Percentiles rank a stretch among this genome's conserved stretches.
Conservation (phyloP, 305 asterid species). For the Salvia sclarea region DNA sequence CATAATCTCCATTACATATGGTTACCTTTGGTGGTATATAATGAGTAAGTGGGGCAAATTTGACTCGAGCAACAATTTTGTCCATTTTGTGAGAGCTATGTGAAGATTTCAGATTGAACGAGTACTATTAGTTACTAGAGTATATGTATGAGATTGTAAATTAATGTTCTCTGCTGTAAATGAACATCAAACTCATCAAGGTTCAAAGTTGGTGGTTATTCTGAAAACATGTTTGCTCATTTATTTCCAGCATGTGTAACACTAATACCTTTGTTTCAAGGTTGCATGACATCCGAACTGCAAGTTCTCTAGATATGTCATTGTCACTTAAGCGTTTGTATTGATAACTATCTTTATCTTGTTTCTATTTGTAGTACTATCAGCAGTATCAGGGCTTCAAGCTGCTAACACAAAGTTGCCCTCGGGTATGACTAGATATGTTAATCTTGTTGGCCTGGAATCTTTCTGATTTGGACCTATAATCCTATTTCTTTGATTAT, state of each 20-base stretch:
- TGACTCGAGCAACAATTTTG: not conserved
- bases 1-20: constrained; percentile 16
- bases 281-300: not conserved
- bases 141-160: not conserved
- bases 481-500: constrained; percentile 13
- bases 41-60: not conserved
- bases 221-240: constrained; percentile 21
- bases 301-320: constrained; percentile 5
- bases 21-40: not conserved
- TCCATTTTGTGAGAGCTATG: constrained; percentile 15
- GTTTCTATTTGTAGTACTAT: constrained; percentile 56
- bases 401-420: constrained; percentile 47
- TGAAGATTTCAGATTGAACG: not conserved
- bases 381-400: constrained; percentile 73
- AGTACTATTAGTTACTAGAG: constrained; percentile 1
- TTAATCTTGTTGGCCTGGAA: constrained; percentile 17
- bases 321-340: constrained; percentile 8
- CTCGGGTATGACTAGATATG: constrained; percentile 41
- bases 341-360: constrained; percentile 12
- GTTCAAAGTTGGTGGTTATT: constrained; percentile 6
- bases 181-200: constrained; percentile 5
- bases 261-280: constrained; percentile 4
- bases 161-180: not conserved
- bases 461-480: not conserved
- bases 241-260: not conserved